These are phyloP conservation scores for Phanerochaete carnosa DNA, from an alignment of 768 basidiomycete species.

Conservation along the genomic window DNA sequence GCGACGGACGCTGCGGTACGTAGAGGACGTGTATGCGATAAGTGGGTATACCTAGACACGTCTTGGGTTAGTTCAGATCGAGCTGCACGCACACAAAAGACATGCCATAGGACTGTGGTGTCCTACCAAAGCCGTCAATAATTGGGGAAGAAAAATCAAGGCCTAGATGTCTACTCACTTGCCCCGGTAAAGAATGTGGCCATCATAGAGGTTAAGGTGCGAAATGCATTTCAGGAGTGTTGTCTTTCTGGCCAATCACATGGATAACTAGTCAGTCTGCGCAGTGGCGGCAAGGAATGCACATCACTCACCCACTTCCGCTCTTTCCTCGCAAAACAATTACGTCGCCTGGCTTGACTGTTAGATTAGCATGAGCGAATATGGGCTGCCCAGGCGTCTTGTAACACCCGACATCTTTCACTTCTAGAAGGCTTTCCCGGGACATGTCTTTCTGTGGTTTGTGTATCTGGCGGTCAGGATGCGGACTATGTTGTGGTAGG, in stretches of 20 bases:
- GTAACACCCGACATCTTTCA: conserved; percentile 48
- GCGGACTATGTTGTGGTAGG: background rate
- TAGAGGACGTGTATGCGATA: conserved; percentile 82
- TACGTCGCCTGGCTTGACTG: conserved; percentile 70
- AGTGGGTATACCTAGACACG: conserved; percentile 59
- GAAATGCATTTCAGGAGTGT: conserved; percentile 84
- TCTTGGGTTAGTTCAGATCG: background rate
- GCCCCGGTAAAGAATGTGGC: conserved; percentile 63
- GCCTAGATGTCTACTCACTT: conserved; percentile 43
- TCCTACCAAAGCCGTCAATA: too few relatives aligned
- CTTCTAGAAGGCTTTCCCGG: conserved; percentile 41
- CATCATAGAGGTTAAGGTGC: conserved; percentile 69
- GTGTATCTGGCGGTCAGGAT: background rate
- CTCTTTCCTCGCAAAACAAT: conserved; percentile 76
- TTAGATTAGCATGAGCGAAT: conserved; percentile 60
- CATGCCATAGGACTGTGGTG: conserved; percentile 48
- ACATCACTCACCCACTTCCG: conserved; percentile 60
- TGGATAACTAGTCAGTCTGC: background rate
- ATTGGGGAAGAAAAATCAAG: background rate
- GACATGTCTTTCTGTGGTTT: background rate
- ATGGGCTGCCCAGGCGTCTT: conserved; percentile 45
- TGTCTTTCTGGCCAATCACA: conserved; percentile 43
- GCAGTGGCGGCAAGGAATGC: too few relatives aligned
- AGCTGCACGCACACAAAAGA: background rate
- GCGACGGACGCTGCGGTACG: conserved; percentile 83